Percentiles rank a stretch among this genome's conserved stretches.
Evolutionary conservation across 1,284 basidiomycete species (phyloP).

Genomic region (Xerocomus minutiporus): DNA sequence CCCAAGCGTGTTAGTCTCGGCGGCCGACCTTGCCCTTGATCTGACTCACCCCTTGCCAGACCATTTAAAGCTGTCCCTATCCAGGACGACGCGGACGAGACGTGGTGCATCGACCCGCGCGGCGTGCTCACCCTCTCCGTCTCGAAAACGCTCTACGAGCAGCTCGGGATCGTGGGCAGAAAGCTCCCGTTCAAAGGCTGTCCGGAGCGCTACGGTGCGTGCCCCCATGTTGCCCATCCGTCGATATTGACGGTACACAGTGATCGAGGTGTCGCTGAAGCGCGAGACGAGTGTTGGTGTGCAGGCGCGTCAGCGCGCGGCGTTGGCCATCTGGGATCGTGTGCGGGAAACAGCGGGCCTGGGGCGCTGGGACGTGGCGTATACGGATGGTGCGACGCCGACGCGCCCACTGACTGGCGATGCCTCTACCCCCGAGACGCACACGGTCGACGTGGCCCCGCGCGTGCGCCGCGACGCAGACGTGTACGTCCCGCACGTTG

Average conservation of each 20-base stretch:
- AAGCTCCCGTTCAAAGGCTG: slow-evolving; percentile 46
- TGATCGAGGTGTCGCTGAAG: slow-evolving; percentile 42
- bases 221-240: too few relatives aligned
- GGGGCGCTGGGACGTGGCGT: slow-evolving; percentile 44
- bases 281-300: slow-evolving; percentile 31
- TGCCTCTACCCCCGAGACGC: not conserved
- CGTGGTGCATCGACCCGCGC: slow-evolving; percentile 61
- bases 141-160: slow-evolving; percentile 51
- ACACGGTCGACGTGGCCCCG: slow-evolving; percentile 7
- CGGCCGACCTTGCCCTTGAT: slow-evolving; percentile 10
- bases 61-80: slow-evolving; percentile 37
- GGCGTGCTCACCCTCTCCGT: slow-evolving; percentile 54
- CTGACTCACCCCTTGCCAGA: slow-evolving; percentile 7
- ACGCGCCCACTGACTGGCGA: too few relatives aligned
- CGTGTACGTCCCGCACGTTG: slow-evolving; percentile 34
- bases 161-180: slow-evolving; percentile 51
- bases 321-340: slow-evolving; percentile 41
- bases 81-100: slow-evolving; percentile 41
- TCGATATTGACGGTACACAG: slow-evolving; percentile 23
- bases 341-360: slow-evolving; percentile 31
- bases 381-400: slow-evolving; percentile 18
- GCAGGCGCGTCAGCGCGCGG: slow-evolving; percentile 33
- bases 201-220: slow-evolving; percentile 48
- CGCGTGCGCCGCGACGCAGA: slow-evolving; percentile 24
- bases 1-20: slow-evolving; percentile 14